Percentiles rank a stretch among this genome's conserved stretches.
These are phyloP conservation scores for Jamesozyma jinghongensis DNA, from an alignment of 805 yeast species.

Conservation along the genomic window DNA sequence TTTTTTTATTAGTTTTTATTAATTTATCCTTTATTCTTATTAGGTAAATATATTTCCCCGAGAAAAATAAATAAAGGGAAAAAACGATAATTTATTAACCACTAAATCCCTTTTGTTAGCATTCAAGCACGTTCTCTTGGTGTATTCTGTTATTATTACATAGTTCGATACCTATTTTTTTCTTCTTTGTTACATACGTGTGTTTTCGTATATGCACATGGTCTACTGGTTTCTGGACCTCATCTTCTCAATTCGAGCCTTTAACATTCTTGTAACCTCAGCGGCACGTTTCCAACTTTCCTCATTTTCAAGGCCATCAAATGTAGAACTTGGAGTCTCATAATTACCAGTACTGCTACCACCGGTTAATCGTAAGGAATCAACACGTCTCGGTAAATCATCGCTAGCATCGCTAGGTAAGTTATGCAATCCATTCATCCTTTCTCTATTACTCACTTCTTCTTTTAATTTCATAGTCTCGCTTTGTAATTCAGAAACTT, in stretches of 20 bases:
- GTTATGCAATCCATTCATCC: too few relatives aligned
- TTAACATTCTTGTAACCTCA: conserved; percentile 76
- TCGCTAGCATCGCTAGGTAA: conserved; percentile 12
- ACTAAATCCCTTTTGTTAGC: too few relatives aligned
- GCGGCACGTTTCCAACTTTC: conserved; percentile 83
- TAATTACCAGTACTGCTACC: background rate
- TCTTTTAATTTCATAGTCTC: conserved; percentile 8
- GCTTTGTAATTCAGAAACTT: conserved; percentile 12
- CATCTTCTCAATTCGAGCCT: conserved; percentile 84
- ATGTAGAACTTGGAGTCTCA: background rate
- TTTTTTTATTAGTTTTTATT: too few relatives aligned
- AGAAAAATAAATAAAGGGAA: too few relatives aligned
- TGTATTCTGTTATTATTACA: too few relatives aligned
- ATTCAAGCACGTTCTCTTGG: too few relatives aligned
- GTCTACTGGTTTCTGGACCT: conserved; percentile 43
- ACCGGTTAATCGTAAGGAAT: conserved; percentile 17
- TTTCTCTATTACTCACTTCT: background rate
- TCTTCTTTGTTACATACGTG: too few relatives aligned
- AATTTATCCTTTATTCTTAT: too few relatives aligned
- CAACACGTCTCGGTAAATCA: conserved; percentile 25
- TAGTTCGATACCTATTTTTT: too few relatives aligned
- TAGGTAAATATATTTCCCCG: too few relatives aligned
- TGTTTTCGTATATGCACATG: too few relatives aligned
- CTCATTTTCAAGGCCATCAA: conserved; percentile 34
- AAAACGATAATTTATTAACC: too few relatives aligned